These are phyloP conservation scores for Hylodesmum podocarpum DNA, from an alignment of 306 rosid species.

Conservation along the genomic window DNA sequence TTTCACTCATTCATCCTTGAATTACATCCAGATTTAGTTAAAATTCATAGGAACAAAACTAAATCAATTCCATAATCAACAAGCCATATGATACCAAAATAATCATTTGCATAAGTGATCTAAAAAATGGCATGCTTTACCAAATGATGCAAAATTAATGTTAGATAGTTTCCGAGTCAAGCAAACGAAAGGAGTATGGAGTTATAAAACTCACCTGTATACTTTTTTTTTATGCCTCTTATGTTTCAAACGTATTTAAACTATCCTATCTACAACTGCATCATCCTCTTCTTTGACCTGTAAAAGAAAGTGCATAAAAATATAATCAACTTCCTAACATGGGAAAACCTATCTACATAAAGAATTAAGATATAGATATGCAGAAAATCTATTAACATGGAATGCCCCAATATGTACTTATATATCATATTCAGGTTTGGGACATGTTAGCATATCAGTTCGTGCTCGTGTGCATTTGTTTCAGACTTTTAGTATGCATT, in stretches of 20 bases:
- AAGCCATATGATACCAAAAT: not conserved
- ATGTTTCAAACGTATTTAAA: constrained; percentile 70
- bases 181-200: not conserved
- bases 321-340: constrained; percentile 7
- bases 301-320: constrained; percentile 15
- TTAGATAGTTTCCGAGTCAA: constrained; percentile 7
- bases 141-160: constrained; percentile 1
- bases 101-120: constrained; percentile 11
- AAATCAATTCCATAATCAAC: constrained; percentile 2
- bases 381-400: not conserved
- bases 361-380: not conserved
- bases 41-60: constrained; percentile 8
- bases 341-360: not conserved
- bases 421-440: not conserved
- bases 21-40: constrained; percentile 40
- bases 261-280: constrained; percentile 65
- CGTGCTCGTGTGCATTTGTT: not conserved
- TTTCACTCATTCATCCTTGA: constrained; percentile 44
- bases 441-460: not conserved
- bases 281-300: constrained; percentile 99
- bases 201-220: constrained; percentile 51
- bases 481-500: not conserved
- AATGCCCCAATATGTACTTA: constrained; percentile 9
- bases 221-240: constrained; percentile 63
- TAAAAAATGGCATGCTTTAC: not conserved